Base-by-base conservation (phyloP, 768 basidiomycete species). In the Agaricus blazei region DNA sequence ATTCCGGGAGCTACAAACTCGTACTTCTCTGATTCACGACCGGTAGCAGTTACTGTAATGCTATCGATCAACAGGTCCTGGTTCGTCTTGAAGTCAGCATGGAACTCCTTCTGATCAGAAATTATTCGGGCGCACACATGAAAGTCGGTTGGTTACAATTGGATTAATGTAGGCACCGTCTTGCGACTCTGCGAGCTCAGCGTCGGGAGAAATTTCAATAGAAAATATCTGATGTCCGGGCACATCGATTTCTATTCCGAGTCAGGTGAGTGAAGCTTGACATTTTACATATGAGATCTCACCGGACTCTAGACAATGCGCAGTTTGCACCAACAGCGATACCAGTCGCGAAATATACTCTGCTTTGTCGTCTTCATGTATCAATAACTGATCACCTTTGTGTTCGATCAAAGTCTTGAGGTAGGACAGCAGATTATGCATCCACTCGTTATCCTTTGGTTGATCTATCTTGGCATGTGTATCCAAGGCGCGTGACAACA, bases 391-490 rank as follows among this genome's bases (percentile, higher is more conserved):
- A 43, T 70, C 68, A 3, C 75, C 80, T 38, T 69, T 62, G 60
- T 80, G 80, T 29, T 82, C 83, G 15, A 83, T 78, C 57, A 81
- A 86, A 11, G 82, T 79, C 63, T 82, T 84, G 42, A 97, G 74
- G 67, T 89, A 94, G 4, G 88, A 81, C 29, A 94, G 73, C 5
- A 88, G 75, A 14, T 87, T 78, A 58, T 88, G 83, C 23, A 90
- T 79, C 92, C 92, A 95, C 64, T 94, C 90, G 23, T 75, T 73
- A 60, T 91, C 87, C 55, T 75, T 82, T 5, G 78, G 70, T 61
- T 80, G 83, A 12, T 76, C 68, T n/a, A 87, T 68, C 23, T 74
- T 65, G 1, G 71, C 67, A 62, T 93, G 86, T 0, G 85, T 82
- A 59, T 85, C 81, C 38, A 95, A 72, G 1, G 90, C 88, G 47